Base-by-base conservation (phyloP, 1,284 basidiomycete species). In the Naganishia sp. region DNA sequence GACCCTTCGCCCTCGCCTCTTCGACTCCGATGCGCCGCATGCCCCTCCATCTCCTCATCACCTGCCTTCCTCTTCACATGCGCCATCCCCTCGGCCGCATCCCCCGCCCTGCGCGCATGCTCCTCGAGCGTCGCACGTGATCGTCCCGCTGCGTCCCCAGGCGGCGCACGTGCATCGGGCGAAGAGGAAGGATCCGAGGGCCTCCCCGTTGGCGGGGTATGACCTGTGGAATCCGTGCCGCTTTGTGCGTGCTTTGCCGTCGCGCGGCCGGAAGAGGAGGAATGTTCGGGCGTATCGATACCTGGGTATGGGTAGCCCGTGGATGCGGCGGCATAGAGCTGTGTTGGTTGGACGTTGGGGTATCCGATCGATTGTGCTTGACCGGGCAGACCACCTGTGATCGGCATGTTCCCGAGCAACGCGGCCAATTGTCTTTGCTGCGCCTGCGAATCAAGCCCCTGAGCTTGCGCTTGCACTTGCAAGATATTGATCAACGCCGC, bases 11-110 rank as follows among this genome's bases (percentile, higher is more conserved):
- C 59, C 13, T 36, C 66, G 10, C 53, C 43, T 18, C 46, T 57
- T 15, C 65, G 45, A 15, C 36, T 63, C 43, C 53, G 23, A 66
- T 63, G 59, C 25, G 36, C 63, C 53, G 48, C 45, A 56, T 66
- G 65, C 6, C 65, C 65, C 44, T 46, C 44, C 16, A 66, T 54
- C 57, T 63, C 65, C 65, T 66, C 65, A n/a, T 63, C 65, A 25
- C 56, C 59, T 6, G 65, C 65, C 48, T 66, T 66, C 18, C 65
- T 39, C 46, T 66, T 66, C 10, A 54, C 45, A 11, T 55, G 39
- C 28, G 18, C n/a, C 31, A 36, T n/a, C 52, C 21, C 57, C 18
- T 44, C 53, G 11, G 25, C 36, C 6, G 23, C 48, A 3, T 39
- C 36, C 21, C 18, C 33, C 23, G n/a, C 31, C 33, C 25, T 28